Evolutionary conservation across 139 green algal genomes (phyloP).

Genomic region (Protoeuglena noctilucae): DNA sequence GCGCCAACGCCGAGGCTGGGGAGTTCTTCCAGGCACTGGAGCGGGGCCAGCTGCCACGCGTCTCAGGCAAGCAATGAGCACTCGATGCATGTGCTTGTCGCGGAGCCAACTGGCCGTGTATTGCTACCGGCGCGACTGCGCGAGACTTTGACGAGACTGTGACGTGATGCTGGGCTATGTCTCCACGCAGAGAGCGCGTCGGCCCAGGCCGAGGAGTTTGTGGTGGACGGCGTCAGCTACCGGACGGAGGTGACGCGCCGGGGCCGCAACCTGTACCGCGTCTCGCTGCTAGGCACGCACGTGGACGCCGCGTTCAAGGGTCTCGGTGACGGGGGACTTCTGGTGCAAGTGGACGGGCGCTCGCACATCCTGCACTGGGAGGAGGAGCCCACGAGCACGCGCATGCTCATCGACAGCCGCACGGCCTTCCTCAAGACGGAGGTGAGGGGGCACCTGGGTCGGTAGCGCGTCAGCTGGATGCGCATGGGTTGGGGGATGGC

Average conservation of each 20-base stretch:
- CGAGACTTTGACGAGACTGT: too few relatives aligned
- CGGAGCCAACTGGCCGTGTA: too few relatives aligned
- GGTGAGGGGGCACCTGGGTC: too few relatives aligned
- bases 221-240: constrained; percentile 26
- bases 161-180: too few relatives aligned
- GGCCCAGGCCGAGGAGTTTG: too few relatives aligned
- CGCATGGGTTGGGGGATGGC: too few relatives aligned
- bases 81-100: too few relatives aligned
- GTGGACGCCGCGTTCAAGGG: constrained; percentile 67
- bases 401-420: constrained; percentile 71
- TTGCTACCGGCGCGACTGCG: too few relatives aligned
- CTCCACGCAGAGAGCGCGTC: too few relatives aligned
- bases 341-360: constrained; percentile 79
- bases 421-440: constrained; percentile 60
- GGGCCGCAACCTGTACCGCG: constrained; percentile 6
- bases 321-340: constrained; percentile 77
- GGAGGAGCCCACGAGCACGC: constrained; percentile 65
- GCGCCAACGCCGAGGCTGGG: not conserved
- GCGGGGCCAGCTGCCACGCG: too few relatives aligned
- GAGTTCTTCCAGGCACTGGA: not conserved
- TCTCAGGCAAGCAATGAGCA: too few relatives aligned
- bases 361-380: constrained; percentile 84
- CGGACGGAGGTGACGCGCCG: not conserved
- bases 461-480: too few relatives aligned
- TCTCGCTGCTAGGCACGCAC: constrained; percentile 27